phyloP scores from a whole-genome alignment of 2,329 filamentous ascomycete species.

The Botryotinia globosa region DNA sequence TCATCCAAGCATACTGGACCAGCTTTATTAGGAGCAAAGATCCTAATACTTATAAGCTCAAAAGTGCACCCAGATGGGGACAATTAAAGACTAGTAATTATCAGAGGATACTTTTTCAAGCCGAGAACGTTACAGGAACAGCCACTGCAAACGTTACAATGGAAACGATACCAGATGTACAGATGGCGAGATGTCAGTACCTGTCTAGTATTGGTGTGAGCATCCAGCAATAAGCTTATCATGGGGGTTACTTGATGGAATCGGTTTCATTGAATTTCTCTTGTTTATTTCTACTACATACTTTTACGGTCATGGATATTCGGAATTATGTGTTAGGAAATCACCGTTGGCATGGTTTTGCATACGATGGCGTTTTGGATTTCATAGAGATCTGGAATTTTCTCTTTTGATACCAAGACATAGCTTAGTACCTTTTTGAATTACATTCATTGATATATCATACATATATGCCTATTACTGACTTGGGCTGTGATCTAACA shows the following conservation, averaged over 20 bases:
- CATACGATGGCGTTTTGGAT: background rate
- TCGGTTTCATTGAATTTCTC: background rate
- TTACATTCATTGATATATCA: background rate
- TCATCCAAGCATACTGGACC: constrained; percentile 69
- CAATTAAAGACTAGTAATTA: background rate
- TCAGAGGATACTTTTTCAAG: constrained; percentile 9
- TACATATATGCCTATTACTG: background rate
- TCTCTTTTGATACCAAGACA: background rate
- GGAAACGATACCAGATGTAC: constrained; percentile 16
- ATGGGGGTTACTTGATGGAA: background rate
- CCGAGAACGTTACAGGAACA: background rate
- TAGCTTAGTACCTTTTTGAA: background rate
- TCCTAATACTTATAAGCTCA: constrained; percentile 55
- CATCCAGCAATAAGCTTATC: background rate
- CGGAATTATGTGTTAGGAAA: background rate
- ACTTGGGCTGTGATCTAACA: background rate
- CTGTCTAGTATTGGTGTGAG: constrained; percentile 18
- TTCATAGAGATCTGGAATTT: background rate
- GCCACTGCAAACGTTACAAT: constrained; percentile 8
- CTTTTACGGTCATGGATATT: background rate
- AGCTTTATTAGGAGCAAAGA: constrained; percentile 66
- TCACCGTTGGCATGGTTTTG: background rate
- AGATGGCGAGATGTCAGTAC: constrained; percentile 14
- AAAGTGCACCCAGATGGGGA: constrained; percentile 51
- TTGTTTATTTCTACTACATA: background rate